Conservation (phyloP, 805 yeast genomes). For the Myxozyma vanderwaltii region DNA sequence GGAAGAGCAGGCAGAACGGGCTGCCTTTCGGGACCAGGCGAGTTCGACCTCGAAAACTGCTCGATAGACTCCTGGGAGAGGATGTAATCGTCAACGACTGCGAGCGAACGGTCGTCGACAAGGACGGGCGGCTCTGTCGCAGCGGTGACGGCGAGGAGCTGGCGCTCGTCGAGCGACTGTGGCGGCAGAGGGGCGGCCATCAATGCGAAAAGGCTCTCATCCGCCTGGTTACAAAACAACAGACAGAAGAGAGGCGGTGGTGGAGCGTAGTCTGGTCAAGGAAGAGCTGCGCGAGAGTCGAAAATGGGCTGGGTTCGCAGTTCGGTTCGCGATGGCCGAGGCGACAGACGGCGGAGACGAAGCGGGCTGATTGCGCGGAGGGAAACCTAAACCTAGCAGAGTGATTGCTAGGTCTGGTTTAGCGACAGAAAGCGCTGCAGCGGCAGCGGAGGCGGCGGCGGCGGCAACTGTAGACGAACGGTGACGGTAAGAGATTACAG, state of each 20-base stretch:
- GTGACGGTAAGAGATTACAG: no score
- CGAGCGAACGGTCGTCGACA: slow-evolving; percentile 13
- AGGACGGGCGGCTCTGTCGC: slow-evolving; percentile 24
- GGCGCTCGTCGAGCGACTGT: slow-evolving; percentile 9
- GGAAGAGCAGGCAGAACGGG: slow-evolving; percentile 6
- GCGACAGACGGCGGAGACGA: neutral
- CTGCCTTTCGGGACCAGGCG: slow-evolving; percentile 1
- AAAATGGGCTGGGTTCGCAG: neutral
- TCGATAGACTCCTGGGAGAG: slow-evolving; percentile 28
- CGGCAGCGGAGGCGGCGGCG: no score
- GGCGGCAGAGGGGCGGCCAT: slow-evolving; percentile 24
- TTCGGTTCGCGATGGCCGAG: slow-evolving; percentile 1
- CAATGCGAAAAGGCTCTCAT: slow-evolving; percentile 3
- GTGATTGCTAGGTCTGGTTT: neutral
- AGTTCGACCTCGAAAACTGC: neutral
- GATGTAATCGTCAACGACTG: slow-evolving; percentile 28
- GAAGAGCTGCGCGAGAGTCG: neutral
- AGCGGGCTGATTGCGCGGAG: slow-evolving; percentile 5
- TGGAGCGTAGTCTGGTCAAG: neutral
- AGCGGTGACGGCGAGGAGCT: slow-evolving; percentile 16
- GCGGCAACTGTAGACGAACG: no score
- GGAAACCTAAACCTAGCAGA: neutral
- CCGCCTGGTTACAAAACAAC: neutral
- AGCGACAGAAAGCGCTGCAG: neutral
- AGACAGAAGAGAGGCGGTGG: neutral